These are phyloP conservation scores for Phytophthora cryptogea DNA, from an alignment of 352 stramenopile genomes.

Conservation along the genomic window DNA sequence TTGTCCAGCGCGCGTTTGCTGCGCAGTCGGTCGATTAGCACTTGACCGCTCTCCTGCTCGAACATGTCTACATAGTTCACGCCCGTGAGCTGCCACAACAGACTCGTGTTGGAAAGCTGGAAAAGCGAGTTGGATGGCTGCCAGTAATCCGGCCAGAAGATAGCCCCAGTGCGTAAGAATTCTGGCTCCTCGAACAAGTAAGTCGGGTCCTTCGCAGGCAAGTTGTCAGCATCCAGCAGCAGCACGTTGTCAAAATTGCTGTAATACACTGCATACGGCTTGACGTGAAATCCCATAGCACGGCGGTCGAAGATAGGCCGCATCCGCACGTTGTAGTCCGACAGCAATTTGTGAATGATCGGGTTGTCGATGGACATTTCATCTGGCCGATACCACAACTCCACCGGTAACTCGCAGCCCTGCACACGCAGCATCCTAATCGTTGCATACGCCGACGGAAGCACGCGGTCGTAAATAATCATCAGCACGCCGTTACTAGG, in stretches of 20 bases:
- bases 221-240: constrained; percentile 83
- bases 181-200: constrained; percentile 85
- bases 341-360: constrained; percentile 71
- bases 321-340: constrained; percentile 77
- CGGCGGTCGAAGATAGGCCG: constrained; percentile 79
- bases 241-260: constrained; percentile 86
- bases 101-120: constrained; percentile 68
- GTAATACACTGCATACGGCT: constrained; percentile 88
- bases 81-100: constrained; percentile 80
- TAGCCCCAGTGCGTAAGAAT: constrained; percentile 72
- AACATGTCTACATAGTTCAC: constrained; percentile 82
- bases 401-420: constrained; percentile 76
- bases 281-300: constrained; percentile 80
- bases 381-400: constrained; percentile 86
- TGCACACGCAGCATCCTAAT: constrained; percentile 80
- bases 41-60: constrained; percentile 86
- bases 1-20: constrained; percentile 80
- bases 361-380: constrained; percentile 87
- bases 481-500: constrained; percentile 80
- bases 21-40: constrained; percentile 81
- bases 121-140: constrained; percentile 84
- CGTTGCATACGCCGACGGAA: constrained; percentile 77
- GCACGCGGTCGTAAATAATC: constrained; percentile 85
- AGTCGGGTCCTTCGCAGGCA: constrained; percentile 78
- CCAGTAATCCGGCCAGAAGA: constrained; percentile 90